Percentiles rank a stretch among this genome's conserved stretches.
These are phyloP conservation scores for Vishniacozyma victoriae DNA, from an alignment of 768 basidiomycete species.

Conservation along the genomic window DNA sequence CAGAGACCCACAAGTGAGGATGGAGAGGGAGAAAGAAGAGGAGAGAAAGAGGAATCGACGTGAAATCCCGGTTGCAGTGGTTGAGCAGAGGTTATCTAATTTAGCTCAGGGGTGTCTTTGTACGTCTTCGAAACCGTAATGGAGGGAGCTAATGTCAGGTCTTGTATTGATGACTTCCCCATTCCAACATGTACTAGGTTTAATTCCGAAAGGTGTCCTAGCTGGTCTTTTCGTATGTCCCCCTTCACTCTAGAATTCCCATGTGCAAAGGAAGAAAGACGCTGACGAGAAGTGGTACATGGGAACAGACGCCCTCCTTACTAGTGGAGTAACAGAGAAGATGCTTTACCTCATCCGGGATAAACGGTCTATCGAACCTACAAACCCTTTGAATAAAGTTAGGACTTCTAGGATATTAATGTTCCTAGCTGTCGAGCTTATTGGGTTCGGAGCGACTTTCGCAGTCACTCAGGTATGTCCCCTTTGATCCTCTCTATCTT, in stretches of 20 bases:
- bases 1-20: constrained; percentile 11
- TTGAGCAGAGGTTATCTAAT: constrained; percentile 91
- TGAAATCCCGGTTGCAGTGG: constrained; percentile 56
- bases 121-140: constrained; percentile 46
- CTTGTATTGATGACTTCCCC: constrained; percentile 75
- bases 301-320: constrained; percentile 73
- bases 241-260: not conserved
- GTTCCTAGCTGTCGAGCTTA: constrained; percentile 68
- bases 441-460: constrained; percentile 81
- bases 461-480: constrained; percentile 78
- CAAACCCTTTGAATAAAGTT: constrained; percentile 69
- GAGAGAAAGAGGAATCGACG: constrained; percentile 13
- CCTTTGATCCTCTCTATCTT: not conserved
- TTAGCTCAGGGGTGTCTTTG: constrained; percentile 71
- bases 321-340: constrained; percentile 76
- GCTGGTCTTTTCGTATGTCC: constrained; percentile 76
- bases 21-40: constrained; percentile 10
- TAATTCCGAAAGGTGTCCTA: constrained; percentile 69
- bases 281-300: constrained; percentile 63
- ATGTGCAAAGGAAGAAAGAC: constrained; percentile 46
- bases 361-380: constrained; percentile 55
- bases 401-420: constrained; percentile 66
- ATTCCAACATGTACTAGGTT: constrained; percentile 68
- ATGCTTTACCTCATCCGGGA: constrained; percentile 75
- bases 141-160: constrained; percentile 18